These are phyloP conservation scores for Epichloe sibirici DNA, from an alignment of 2,329 filamentous ascomycete species.

Conservation along the genomic window DNA sequence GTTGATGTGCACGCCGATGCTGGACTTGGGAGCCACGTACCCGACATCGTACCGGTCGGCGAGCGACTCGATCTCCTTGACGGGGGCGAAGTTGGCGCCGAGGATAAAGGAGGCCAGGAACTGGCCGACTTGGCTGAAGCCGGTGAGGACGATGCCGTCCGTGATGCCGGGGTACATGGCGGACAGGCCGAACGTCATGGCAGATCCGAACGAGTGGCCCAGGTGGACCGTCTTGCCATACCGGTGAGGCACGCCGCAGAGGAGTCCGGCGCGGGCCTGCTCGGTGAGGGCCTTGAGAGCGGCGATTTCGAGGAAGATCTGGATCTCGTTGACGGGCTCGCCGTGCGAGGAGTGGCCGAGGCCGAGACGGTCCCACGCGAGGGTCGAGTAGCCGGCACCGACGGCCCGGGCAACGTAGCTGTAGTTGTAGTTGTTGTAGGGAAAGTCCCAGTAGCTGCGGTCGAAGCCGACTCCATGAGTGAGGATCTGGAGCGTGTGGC, in stretches of 20 bases:
- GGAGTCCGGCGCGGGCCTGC: slow-evolving; percentile 30
- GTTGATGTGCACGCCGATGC: slow-evolving; percentile 37
- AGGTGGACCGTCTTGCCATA: slow-evolving; percentile 41
- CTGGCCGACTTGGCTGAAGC: slow-evolving; percentile 37
- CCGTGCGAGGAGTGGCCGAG: slow-evolving; percentile 46
- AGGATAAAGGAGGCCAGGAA: slow-evolving; percentile 33
- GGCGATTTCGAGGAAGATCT: slow-evolving; percentile 44
- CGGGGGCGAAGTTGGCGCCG: slow-evolving; percentile 34
- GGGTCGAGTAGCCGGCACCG: slow-evolving; percentile 43
- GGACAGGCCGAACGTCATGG: slow-evolving; percentile 43
- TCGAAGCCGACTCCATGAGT: slow-evolving; percentile 31
- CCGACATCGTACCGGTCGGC: slow-evolving; percentile 29
- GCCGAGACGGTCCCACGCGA: slow-evolving; percentile 50
- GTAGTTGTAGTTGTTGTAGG: slow-evolving; percentile 47
- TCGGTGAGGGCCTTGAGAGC: slow-evolving; percentile 42
- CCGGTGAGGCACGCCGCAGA: slow-evolving; percentile 27
- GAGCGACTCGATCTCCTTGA: slow-evolving; percentile 19
- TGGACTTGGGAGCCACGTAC: slow-evolving; percentile 37
- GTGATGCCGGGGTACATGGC: slow-evolving; percentile 38
- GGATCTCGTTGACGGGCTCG: slow-evolving; percentile 47
- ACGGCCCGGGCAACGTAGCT: slow-evolving; percentile 47
- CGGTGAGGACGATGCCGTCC: slow-evolving; percentile 48
- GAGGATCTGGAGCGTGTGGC: slow-evolving; percentile 25
- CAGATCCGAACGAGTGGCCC: slow-evolving; percentile 52
- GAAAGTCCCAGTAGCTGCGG: slow-evolving; percentile 48